Evolutionary conservation across 495 filamentous ascomycete species (phyloP).

Genomic region (Penicillium antarcticum): DNA sequence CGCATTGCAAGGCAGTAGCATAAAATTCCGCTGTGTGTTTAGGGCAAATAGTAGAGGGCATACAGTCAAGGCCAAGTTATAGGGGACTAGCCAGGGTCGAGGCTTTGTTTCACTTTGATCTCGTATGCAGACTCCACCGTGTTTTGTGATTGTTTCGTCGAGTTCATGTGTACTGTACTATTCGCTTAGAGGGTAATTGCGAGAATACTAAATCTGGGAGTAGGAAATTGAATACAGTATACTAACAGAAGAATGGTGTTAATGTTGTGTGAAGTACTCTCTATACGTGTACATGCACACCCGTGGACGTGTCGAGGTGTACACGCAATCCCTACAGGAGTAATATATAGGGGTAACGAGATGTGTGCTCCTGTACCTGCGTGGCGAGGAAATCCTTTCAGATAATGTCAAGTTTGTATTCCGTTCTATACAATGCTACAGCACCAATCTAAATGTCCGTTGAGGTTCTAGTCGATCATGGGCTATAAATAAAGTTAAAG

Average conservation of each 20-base stretch:
- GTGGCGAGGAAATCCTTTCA: too few species aligned
- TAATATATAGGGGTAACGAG: neutral
- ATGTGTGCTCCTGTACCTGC: too few species aligned
- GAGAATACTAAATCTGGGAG: too few species aligned
- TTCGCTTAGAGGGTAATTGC: too few species aligned
- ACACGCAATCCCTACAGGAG: constrained; percentile 1
- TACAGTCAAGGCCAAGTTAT: neutral
- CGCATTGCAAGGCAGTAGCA: neutral
- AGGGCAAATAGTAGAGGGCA: neutral
- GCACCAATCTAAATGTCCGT: neutral
- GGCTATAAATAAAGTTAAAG: constrained; percentile 7
- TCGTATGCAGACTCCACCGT: neutral
- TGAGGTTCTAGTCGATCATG: neutral
- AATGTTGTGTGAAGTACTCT: neutral
- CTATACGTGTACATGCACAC: neutral
- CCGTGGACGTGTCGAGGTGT: neutral
- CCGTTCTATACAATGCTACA: neutral
- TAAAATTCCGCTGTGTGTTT: neutral
- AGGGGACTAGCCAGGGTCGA: neutral
- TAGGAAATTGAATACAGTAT: too few species aligned
- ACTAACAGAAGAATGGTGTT: too few species aligned
- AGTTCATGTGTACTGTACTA: too few species aligned
- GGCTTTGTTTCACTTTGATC: neutral
- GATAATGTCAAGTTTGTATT: too few species aligned
- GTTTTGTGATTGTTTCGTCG: neutral